phyloP scores from a whole-genome alignment of 257 asterid species.

The Lavandula angustifolia region DNA sequence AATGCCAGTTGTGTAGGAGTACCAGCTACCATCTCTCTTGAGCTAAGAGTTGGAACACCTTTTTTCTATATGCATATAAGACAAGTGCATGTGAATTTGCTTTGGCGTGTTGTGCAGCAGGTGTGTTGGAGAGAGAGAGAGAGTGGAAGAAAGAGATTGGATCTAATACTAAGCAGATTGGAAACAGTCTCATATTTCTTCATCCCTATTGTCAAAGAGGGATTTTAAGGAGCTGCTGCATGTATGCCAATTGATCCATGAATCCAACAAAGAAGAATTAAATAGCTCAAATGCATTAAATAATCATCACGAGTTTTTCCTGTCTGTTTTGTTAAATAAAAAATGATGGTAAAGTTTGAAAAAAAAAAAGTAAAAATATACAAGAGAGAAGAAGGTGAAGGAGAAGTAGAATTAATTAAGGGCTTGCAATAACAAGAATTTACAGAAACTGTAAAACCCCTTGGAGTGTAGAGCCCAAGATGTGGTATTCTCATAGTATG shows the following conservation, averaged over 20 bases:
- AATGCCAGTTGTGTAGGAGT: slow-evolving; percentile 42
- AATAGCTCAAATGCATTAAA: background rate
- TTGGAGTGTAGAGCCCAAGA: slow-evolving; percentile 27
- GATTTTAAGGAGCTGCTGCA: no score
- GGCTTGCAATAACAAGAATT: slow-evolving; percentile 29
- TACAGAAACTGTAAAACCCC: slow-evolving; percentile 26
- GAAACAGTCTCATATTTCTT: no score
- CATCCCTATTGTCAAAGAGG: no score
- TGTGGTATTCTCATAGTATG: slow-evolving; percentile 34
- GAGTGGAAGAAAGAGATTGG: slow-evolving; percentile 5
- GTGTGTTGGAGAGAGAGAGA: slow-evolving; percentile 24
- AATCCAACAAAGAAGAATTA: background rate
- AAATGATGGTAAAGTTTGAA: no score
- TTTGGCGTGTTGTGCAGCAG: slow-evolving; percentile 54
- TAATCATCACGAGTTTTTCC: background rate
- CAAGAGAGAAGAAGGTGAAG: background rate
- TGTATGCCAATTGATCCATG: background rate
- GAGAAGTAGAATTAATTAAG: background rate
- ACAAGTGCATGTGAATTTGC: slow-evolving; percentile 73
- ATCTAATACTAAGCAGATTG: no score
- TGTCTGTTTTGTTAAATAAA: no score
- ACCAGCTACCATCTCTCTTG: slow-evolving; percentile 10
- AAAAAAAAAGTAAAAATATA: no score
- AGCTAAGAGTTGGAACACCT: slow-evolving; percentile 44
- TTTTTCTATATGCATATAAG: slow-evolving; percentile 45